Evolutionary conservation across 768 basidiomycete species (phyloP), one percentile per base, ranked within the genome.

Genomic region (Auriscalpium vulgare): DNA sequence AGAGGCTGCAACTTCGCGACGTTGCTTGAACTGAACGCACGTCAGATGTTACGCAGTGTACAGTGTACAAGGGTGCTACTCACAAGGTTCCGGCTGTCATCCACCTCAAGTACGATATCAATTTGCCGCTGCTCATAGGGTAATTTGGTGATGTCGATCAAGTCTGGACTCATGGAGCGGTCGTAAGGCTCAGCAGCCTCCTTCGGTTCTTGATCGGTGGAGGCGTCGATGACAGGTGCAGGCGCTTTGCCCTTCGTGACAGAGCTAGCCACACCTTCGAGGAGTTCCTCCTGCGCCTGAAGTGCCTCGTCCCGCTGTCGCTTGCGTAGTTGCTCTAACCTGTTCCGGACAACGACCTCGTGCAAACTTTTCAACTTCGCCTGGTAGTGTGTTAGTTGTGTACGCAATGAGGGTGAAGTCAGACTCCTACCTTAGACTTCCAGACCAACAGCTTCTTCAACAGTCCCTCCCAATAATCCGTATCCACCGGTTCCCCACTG

Each of bases 401-500:
- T 4, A 29, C 29, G 29, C 29, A 4, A 29, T 2, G 29, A 29
- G 29, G 4, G 29, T 29, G 5, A 5, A 5, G 29, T 29, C 29
- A 29, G 7, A 29, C 29, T 29, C 21, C 29, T 29, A 92, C 94
- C 76, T 97, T 97, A 19, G 97, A 89, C 73, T 98, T 98, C 87
- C 91, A 97, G 3, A 98, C 95, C 21, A 97, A 75, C 37, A 99
- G 70, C 68, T 90, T 97, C 70, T 93, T 90, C 55, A 98, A 71
- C 8, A 99, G 72, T 48, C 83, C 79, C 71, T 98, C 97, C 97
- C 97, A 99, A 67, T 98, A 99, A 69, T 99, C 97, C 10, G 85
- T 89, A 70, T 99, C 97, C 37, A 99, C 81, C 2, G 94, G 94
- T 71, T 97, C 95, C 37, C 94, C 91, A 60, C 92, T 91, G 0